These are phyloP conservation scores for Dioscorea alata DNA, from an alignment of 106 monocot genomes.

Conservation along the genomic window DNA sequence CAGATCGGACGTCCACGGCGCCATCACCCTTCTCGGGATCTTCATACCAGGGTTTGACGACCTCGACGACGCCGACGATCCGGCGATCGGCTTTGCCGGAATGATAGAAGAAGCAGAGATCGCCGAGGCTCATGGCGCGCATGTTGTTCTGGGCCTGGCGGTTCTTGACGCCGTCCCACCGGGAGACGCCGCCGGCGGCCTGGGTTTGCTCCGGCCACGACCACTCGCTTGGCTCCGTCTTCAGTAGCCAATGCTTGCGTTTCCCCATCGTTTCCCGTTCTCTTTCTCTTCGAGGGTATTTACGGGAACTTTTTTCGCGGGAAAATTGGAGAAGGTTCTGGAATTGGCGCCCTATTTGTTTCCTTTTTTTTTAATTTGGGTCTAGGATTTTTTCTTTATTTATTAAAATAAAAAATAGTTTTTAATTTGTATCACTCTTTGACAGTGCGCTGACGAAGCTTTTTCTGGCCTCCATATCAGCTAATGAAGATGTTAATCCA, in stretches of 20 bases:
- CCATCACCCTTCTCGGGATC: slow-evolving; percentile 25
- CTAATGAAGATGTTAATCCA: too few relatives aligned
- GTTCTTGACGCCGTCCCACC: slow-evolving; percentile 94
- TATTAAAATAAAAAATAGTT: too few relatives aligned
- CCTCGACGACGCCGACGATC: slow-evolving; percentile 76
- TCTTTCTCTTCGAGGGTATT: too few relatives aligned
- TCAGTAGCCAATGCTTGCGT: slow-evolving; percentile 65
- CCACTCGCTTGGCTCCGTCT: slow-evolving; percentile 92
- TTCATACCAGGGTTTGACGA: slow-evolving; percentile 61
- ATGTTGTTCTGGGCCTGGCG: slow-evolving; percentile 80
- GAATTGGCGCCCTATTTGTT: too few relatives aligned
- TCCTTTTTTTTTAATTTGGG: too few relatives aligned
- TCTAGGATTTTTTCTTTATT: too few relatives aligned
- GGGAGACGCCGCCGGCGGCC: slow-evolving; percentile 46
- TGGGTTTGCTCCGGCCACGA: slow-evolving; percentile 74
- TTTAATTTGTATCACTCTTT: too few relatives aligned
- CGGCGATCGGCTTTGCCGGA: slow-evolving; percentile 52
- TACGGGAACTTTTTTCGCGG: too few relatives aligned
- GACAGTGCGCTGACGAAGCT: too few relatives aligned
- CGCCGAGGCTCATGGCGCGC: slow-evolving; percentile 58
- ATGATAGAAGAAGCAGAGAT: slow-evolving; percentile 98
- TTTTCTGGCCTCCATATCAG: too few relatives aligned
- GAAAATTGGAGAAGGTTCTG: too few relatives aligned
- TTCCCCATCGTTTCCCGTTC: slow-evolving; percentile 4
- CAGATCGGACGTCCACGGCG: slow-evolving; percentile 65